Base-by-base conservation (phyloP, 2,329 filamentous ascomycete genomes). In the Xylariales sp. region DNA sequence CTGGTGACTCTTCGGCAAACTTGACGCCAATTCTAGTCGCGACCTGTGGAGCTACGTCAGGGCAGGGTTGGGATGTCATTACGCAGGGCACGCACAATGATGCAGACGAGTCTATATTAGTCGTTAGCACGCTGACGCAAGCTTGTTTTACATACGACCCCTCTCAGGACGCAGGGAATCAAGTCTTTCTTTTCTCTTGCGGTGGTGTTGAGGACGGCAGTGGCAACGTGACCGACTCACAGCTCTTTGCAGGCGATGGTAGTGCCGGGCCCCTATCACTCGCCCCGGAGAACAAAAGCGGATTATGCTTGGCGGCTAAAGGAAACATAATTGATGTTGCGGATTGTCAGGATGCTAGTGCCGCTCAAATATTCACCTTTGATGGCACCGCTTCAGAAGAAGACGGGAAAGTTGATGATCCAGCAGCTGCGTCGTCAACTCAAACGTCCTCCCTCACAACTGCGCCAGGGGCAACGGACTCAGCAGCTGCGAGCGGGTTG, bases 121-220 rank as follows among this genome's bases (percentile, higher is more conserved):
- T 80, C 27, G 76, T 79, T 31, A 80, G 69, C 62, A 73, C 72
- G 3, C 56, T 67, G 61, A 80, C 76, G 1, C 69, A 78, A 53
- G 76, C 75, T 31, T 80, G 76, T 52, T 61, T 78, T 51, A 80
- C 77, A 61, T 76, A 77, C 46, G 76, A 81, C 49, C 66, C 69
- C 4, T 65, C 75, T 34, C 65, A 74, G 20, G 57, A 63, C 1
- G 61, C 64, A 3, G 74, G 73, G 9, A 70, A 73, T 51, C 74
- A 76, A 48, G 73, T 77, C 11, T 51, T 72, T 24, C 62, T 80
- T 18, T 80, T 80, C 51, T 76, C 76, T 9, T 81, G 76, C 46
- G 76, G 76, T 38, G 76, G 76, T 12, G 65, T 75, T 28, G 75
- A 75, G 15, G 76, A 74, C 44, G 76, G 76, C 32, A 59, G 60